Base-by-base conservation (phyloP, 169 alveolate genomes). In the Cryptosporidium xiaoi region DNA sequence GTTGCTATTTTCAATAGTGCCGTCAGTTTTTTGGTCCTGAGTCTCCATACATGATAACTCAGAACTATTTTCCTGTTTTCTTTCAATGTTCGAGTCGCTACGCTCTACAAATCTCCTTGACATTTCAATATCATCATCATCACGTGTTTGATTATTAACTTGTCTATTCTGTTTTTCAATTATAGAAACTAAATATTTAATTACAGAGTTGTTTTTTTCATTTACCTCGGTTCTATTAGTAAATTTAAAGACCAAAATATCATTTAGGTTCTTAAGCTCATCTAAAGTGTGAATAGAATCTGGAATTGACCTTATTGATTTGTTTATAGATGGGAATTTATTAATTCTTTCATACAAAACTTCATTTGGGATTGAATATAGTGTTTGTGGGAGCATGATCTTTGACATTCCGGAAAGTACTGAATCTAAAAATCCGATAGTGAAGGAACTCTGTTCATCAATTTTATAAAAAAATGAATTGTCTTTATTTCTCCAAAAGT, bases 381-480 rank as follows among this genome's bases (percentile, higher is more conserved):
- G 87, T 13, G 77, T 77, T 31, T 77, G 87, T 3, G 87, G 77
- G 12, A 77, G 71, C 87, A 77, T 60, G 15, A 60, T 13, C 13
- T 71, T 77, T 31, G 77, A 58, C 87, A 77, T 77, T 15, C 64
- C 71, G 4, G 56, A 7, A 27, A 77, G 31, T 7, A 77, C 20
- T 13, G 71, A 62, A 18, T 56, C 46, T 36, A 77, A 46, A 77
- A 77, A 40, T 4, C 87, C 87, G 1, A 16, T n/a, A 36, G 64
- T 12, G 64, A 77, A 77, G 1, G 12, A 31, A 48, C 64, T 66
- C 3, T 77, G 18, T 15, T 40, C 51, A 31, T 77, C 64, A 18
- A 18, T 29, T 1, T 20, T 34, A 29, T 56, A 40, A 8, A 56
- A 51, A 58, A 77, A 60, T n/a, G 33, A 46, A 3, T 51, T 77